phyloP scores from a whole-genome alignment of 2,329 filamentous ascomycete species.

The Paramyrothecium sp. region DNA sequence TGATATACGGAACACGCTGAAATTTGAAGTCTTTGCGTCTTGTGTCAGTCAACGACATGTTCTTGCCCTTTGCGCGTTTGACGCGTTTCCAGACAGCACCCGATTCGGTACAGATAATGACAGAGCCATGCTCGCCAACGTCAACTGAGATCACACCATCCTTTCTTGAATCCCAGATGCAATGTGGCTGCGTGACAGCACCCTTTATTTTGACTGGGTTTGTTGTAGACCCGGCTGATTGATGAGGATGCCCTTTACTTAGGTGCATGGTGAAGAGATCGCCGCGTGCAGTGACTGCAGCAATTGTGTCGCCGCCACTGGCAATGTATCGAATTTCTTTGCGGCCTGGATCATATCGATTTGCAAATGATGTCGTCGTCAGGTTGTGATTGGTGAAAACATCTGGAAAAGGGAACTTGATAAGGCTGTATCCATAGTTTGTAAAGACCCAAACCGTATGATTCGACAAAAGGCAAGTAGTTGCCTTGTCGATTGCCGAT shows the following conservation, averaged over 20 bases:
- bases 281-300: conserved; percentile 78
- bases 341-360: conserved; percentile 59
- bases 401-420: conserved; percentile 75
- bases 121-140: conserved; percentile 88
- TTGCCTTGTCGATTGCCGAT: conserved; percentile 87
- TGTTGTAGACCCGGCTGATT: conserved; percentile 72
- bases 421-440: conserved; percentile 91
- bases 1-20: conserved; percentile 83
- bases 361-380: conserved; percentile 52
- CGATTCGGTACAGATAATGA: conserved; percentile 89
- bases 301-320: conserved; percentile 87
- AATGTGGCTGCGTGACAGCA: conserved; percentile 73
- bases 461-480: conserved; percentile 80
- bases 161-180: conserved; percentile 87
- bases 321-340: conserved; percentile 73
- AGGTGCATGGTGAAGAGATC: conserved; percentile 86
- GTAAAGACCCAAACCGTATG: conserved; percentile 92
- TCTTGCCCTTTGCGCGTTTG: conserved; percentile 78
- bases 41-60: conserved; percentile 52
- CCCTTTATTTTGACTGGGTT: conserved; percentile 89
- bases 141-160: conserved; percentile 83
- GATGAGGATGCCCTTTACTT: conserved; percentile 62
- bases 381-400: conserved; percentile 70
- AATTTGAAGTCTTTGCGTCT: conserved; percentile 94
- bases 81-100: conserved; percentile 92